These are phyloP conservation scores for Salix caprea DNA, from an alignment of 345 rosid genomes.

Conservation along the genomic window DNA sequence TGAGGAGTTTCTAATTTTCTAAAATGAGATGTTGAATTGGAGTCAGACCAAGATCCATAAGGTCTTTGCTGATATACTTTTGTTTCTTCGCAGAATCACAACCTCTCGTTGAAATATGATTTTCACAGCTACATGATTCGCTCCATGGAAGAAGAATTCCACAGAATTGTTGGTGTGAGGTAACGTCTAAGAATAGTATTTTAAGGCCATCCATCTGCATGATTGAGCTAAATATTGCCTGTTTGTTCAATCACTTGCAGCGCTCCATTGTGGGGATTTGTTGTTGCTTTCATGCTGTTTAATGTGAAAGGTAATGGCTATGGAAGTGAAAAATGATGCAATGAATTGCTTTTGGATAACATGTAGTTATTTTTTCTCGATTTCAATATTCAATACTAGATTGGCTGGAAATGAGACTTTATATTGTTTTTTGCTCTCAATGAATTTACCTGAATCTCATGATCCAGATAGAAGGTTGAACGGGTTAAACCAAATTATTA, in stretches of 20 bases:
- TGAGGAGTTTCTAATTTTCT: background rate
- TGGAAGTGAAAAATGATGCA: background rate
- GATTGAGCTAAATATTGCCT: constrained; percentile 7
- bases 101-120: constrained; percentile 66
- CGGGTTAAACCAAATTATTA: too few species aligned
- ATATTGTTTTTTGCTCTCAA: too few species aligned
- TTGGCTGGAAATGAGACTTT: too few species aligned
- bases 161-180: constrained; percentile 92
- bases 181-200: constrained; percentile 13
- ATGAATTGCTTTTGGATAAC: background rate
- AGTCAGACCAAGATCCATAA: too few species aligned
- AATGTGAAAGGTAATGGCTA: constrained; percentile 68
- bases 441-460: too few species aligned
- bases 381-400: too few species aligned
- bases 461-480: too few species aligned
- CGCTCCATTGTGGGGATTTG: constrained; percentile 90
- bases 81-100: constrained; percentile 64
- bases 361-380: too few species aligned
- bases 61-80: constrained; percentile 4
- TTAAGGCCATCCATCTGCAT: background rate
- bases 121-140: constrained; percentile 96
- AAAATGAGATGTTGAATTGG: too few species aligned
- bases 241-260: constrained; percentile 46
- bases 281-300: constrained; percentile 91
- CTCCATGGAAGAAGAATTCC: constrained; percentile 98